Base-by-base conservation (phyloP, 139 green algal genomes). In the Micractinium sp. region DNA sequence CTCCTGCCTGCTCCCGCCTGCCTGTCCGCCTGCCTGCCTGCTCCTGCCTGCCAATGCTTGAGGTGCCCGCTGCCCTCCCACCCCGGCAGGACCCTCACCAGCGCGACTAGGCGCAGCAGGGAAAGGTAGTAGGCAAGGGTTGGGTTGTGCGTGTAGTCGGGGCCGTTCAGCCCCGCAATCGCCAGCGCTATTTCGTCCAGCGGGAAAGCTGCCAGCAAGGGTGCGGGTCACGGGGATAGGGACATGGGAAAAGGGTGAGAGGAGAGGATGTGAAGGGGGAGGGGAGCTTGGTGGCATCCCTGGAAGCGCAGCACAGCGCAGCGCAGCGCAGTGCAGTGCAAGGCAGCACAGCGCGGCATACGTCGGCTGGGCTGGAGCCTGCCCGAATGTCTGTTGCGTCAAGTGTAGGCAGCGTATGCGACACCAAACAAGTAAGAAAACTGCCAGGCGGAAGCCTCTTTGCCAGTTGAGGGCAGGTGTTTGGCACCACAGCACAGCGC, bases 161-260 rank as follows among this genome's bases (percentile, higher is more conserved):
- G 82, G 35, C 87, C 87, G 87, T 82, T 90, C 15, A 90, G 73
- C 5, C 87, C 87, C 0, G 87, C 87, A 20, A 90, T 90, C 20
- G 87, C 60, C 82, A 90, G 79, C 3, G 79, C 87, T 16, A 90
- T 90, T 61, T 90, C 87, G 36, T 90, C 87, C 36, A 90, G 66
- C 4, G 87, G 87, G 27, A 90, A n/a, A 0, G 66, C 80, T 83
- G 85, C 61, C 60, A 3, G 31, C 38, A 31, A 31, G 47, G 53
- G 1, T 5, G 41, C 18, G 41, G 69, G 18, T 35, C 38, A 82
- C 33, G 77, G 77, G 71, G 29, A 16, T 5, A 56, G 47, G 47
- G 47, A 9, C 47, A 9, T 56, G 47, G 47, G 47, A 56, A 9
- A 56, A n/a, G 47, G 47, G 47, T 5, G 47, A 9, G 47, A 56